Evolutionary conservation across 345 rosid species (phyloP).

Genomic region (Eucalyptus grandis): DNA sequence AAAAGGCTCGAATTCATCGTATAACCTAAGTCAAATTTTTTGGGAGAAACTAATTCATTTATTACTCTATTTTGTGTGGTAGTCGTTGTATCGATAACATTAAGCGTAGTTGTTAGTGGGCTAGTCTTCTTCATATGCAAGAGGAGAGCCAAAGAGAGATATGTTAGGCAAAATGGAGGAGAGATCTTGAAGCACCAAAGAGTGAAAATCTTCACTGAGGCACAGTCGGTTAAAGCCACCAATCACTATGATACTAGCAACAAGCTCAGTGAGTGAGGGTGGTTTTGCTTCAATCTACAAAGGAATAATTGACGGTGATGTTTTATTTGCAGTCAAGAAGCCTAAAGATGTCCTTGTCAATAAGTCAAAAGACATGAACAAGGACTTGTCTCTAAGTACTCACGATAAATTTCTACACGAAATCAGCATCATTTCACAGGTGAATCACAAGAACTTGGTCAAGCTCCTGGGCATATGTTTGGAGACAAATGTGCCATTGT

Average conservation of each 20-base stretch:
- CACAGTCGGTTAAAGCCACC: background rate
- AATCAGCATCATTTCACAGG: background rate
- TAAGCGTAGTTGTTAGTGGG: background rate
- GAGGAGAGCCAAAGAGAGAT: background rate
- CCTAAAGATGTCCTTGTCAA: background rate
- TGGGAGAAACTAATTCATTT: background rate
- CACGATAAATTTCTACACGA: background rate
- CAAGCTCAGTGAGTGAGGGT: background rate
- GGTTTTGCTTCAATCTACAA: background rate
- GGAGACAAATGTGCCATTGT: background rate
- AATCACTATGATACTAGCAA: background rate
- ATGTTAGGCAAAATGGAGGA: background rate
- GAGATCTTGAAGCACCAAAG: background rate
- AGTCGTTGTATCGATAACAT: background rate
- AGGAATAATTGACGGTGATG: background rate
- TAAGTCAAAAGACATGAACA: background rate
- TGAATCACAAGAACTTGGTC: background rate
- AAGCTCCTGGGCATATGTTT: background rate
- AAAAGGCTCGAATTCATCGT: too few species aligned
- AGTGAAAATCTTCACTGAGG: background rate
- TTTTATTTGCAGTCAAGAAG: background rate
- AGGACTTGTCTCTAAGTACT: background rate
- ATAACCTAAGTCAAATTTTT: too few species aligned
- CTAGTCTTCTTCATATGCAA: background rate
- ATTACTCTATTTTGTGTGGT: background rate